phyloP scores from a whole-genome alignment of 2,329 filamentous ascomycete genomes.

The Diaporthe sp. region DNA sequence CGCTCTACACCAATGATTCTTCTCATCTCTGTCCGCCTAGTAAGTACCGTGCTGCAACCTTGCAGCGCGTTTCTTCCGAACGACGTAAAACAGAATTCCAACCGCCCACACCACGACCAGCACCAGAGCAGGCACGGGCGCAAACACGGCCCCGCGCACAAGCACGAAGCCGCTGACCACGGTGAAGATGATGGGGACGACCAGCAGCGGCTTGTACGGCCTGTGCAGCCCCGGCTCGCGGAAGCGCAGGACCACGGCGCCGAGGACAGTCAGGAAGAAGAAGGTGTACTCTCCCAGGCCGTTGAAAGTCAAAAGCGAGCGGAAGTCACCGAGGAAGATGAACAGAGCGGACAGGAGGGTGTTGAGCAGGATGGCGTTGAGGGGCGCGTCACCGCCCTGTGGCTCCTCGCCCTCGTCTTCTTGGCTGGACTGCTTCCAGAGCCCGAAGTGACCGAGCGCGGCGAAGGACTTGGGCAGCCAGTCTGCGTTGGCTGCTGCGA shows the following conservation, averaged over 20 bases:
- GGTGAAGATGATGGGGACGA: slow-evolving; percentile 66
- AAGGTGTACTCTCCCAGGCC: slow-evolving; percentile 72
- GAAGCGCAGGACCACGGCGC: slow-evolving; percentile 67
- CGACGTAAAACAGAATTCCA: slow-evolving; percentile 59
- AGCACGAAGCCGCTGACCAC: slow-evolving; percentile 72
- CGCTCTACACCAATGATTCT: too few relatives aligned
- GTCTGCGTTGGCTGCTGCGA: slow-evolving; percentile 66
- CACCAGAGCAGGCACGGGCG: slow-evolving; percentile 64
- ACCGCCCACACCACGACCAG: slow-evolving; percentile 64
- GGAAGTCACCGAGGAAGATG: slow-evolving; percentile 71
- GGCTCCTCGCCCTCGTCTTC: slow-evolving; percentile 29
- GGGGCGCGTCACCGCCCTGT: slow-evolving; percentile 60
- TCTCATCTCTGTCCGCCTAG: background rate
- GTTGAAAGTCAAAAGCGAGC: slow-evolving; percentile 71
- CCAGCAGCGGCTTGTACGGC: slow-evolving; percentile 67
- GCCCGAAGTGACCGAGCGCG: slow-evolving; percentile 58
- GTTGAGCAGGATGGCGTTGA: slow-evolving; percentile 66
- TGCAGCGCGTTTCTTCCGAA: background rate
- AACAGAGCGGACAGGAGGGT: slow-evolving; percentile 66
- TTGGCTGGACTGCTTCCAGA: slow-evolving; percentile 31
- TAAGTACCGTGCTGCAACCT: background rate
- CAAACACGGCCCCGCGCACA: slow-evolving; percentile 69
- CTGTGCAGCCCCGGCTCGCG: slow-evolving; percentile 66
- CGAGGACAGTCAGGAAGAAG: slow-evolving; percentile 73
- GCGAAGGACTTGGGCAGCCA: slow-evolving; percentile 64